Percentiles rank a stretch among this genome's conserved stretches.
Conservation (phyloP, 2,329 filamentous ascomycete species). For the Grosmannia penicillata region DNA sequence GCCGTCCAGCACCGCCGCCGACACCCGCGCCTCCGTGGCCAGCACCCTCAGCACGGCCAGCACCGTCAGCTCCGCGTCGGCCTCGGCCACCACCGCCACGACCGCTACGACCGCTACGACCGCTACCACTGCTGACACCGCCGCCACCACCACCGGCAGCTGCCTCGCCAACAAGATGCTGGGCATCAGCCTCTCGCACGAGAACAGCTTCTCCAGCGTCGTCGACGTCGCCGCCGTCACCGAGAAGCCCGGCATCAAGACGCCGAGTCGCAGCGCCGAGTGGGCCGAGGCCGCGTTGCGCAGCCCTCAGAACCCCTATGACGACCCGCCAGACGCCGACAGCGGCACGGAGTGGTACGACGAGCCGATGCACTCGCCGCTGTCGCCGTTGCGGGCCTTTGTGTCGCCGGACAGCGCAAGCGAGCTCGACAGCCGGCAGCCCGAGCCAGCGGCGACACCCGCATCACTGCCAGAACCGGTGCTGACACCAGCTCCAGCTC, state of each 20-base stretch:
- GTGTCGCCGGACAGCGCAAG: too few relatives aligned
- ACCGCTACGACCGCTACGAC: constrained; percentile 14
- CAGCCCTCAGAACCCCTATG: too few relatives aligned
- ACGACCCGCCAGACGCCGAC: too few relatives aligned
- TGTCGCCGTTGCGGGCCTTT: too few relatives aligned
- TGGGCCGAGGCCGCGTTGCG: too few relatives aligned
- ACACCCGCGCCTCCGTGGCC: not conserved
- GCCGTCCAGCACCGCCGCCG: constrained; percentile 3
- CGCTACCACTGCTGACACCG: too few relatives aligned
- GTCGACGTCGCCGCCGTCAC: constrained; percentile 64
- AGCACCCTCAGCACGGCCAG: constrained; percentile 18
- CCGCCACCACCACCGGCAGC: not conserved
- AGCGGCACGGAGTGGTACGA: too few relatives aligned
- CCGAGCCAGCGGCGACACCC: too few relatives aligned
- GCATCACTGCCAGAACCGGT: too few relatives aligned
- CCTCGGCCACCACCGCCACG: not conserved
- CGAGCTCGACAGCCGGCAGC: too few relatives aligned
- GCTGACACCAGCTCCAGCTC: not conserved
- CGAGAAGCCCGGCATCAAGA: constrained; percentile 71
- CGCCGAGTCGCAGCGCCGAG: constrained; percentile 45
- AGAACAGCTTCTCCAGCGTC: constrained; percentile 59
- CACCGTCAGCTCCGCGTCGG: not conserved
- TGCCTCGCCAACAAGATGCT: constrained; percentile 42
- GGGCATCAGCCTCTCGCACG: constrained; percentile 54
- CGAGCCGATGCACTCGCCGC: too few relatives aligned